phyloP scores from a whole-genome alignment of 495 filamentous ascomycete genomes.

The Xylaria cubensis region DNA sequence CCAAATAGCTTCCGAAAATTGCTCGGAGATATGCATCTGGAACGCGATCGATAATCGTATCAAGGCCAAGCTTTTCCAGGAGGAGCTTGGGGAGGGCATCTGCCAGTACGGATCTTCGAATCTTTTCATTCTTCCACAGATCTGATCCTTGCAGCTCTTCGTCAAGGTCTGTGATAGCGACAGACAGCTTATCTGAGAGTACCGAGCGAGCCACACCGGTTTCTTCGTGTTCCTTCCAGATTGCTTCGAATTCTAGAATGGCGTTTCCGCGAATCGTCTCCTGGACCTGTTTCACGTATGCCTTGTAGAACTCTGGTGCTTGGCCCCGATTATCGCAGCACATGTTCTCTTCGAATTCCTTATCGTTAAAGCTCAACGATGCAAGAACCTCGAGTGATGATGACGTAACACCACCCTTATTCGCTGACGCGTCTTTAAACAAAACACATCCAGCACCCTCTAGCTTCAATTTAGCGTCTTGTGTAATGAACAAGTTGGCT shows the following conservation, averaged over 20 bases:
- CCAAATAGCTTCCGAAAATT: constrained; percentile 95
- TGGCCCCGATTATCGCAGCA: constrained; percentile 80
- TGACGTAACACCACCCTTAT: constrained; percentile 99
- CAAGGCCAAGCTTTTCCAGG: constrained; percentile 86
- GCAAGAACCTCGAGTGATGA: constrained; percentile 96
- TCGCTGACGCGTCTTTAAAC: constrained; percentile 97
- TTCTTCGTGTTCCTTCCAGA: constrained; percentile 91
- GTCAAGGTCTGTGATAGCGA: constrained; percentile 92
- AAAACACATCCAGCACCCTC: constrained; percentile 92
- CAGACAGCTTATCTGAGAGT: constrained; percentile 84
- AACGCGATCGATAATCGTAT: constrained; percentile 83
- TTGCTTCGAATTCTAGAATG: constrained; percentile 91
- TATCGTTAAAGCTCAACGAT: constrained; percentile 89
- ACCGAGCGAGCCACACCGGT: constrained; percentile 80
- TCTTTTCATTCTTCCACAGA: constrained; percentile 82
- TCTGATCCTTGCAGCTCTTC: constrained; percentile 93
- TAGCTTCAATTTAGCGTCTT: constrained; percentile 93
- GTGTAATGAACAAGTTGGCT: constrained; percentile 97
- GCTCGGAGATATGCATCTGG: constrained; percentile 91
- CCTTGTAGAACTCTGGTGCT: constrained; percentile 86
- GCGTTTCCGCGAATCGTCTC: constrained; percentile 88
- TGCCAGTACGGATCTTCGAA: constrained; percentile 77
- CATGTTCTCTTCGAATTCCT: constrained; percentile 90
- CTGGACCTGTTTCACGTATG: constrained; percentile 92
- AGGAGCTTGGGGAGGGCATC: constrained; percentile 88